These are phyloP conservation scores for Neonectria neomacrospora DNA, from an alignment of 2,329 filamentous ascomycete species.

Conservation along the genomic window DNA sequence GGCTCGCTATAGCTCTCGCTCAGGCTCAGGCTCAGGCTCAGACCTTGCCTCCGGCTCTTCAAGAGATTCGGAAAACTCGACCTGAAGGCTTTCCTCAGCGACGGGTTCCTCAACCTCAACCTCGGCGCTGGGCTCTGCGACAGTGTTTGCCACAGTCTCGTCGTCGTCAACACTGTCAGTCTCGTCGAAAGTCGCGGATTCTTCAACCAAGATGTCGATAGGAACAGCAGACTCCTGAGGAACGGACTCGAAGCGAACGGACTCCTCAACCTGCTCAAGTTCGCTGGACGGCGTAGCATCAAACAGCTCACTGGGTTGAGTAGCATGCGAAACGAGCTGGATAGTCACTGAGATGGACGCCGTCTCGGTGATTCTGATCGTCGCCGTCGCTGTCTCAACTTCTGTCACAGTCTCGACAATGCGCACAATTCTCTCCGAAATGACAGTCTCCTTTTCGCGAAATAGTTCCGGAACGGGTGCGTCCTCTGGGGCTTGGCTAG, in stretches of 20 bases:
- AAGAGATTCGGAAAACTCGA: constrained; percentile 1
- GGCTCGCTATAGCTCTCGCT: constrained; percentile 29
- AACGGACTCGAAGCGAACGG: neutral
- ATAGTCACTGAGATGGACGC: neutral
- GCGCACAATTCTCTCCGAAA: constrained; percentile 43
- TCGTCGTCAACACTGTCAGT: neutral
- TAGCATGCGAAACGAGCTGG: constrained; percentile 43
- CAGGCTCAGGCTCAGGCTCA: constrained; percentile 21
- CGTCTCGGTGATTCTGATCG: constrained; percentile 44
- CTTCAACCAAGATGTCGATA: constrained; percentile 11
- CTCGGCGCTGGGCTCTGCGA: constrained; percentile 10
- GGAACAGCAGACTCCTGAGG: constrained; percentile 9
- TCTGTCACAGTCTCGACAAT: constrained; percentile 52
- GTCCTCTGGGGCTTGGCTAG: constrained; percentile 9
- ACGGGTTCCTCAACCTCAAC: constrained; percentile 6
- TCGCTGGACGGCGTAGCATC: neutral
- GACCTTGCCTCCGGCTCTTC: constrained; percentile 1
- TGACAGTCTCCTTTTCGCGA: constrained; percentile 39
- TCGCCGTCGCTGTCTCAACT: constrained; percentile 48
- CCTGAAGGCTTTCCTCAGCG: constrained; percentile 6
- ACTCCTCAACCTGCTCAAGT: neutral
- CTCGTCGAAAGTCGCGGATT: neutral
- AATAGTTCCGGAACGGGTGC: constrained; percentile 11
- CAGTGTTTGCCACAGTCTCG: neutral
- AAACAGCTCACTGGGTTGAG: constrained; percentile 21